A percentile compares a stretch with the other conserved stretches of the same genome.
These are phyloP conservation scores for Hippophae rhamnoides DNA, from an alignment of 306 rosid genomes.

Conservation along the genomic window DNA sequence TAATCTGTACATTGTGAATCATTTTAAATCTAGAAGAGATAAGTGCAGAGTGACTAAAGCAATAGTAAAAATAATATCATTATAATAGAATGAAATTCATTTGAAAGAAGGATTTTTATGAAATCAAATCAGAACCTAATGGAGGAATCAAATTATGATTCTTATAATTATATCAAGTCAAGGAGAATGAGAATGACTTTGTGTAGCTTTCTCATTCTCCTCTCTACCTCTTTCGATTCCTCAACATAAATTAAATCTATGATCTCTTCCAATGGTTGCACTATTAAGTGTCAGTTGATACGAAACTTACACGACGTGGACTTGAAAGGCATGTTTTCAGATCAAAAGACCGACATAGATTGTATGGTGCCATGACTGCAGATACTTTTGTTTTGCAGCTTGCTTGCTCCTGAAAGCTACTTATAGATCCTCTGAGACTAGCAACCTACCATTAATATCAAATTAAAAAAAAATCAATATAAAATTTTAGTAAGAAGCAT, in stretches of 20 bases:
- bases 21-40: constrained; percentile 18
- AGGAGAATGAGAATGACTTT: too few species aligned
- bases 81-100: too few species aligned
- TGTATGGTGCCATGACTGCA: constrained; percentile 55
- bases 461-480: not conserved
- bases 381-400: constrained; percentile 75
- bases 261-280: too few species aligned
- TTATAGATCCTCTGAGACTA: constrained; percentile 89
- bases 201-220: too few species aligned
- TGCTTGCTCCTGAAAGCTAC: constrained; percentile 98
- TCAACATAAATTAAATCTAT: too few species aligned
- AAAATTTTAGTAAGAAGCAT: not conserved
- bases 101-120: too few species aligned
- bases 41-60: not conserved
- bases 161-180: too few species aligned
- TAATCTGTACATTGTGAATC: constrained; percentile 38
- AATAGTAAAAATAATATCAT: too few species aligned
- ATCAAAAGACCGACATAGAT: constrained; percentile 66
- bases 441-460: constrained; percentile 54
- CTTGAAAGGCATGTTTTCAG: constrained; percentile 52
- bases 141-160: too few species aligned
- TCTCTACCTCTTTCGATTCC: too few species aligned
- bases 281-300: constrained; percentile 1
- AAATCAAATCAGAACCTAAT: too few species aligned
- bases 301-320: constrained; percentile 62